Evolutionary conservation across 2,329 filamentous ascomycete genomes (phyloP), one percentile per base, ranked within the genome.

Genomic region (Botrytis sinoallii): DNA sequence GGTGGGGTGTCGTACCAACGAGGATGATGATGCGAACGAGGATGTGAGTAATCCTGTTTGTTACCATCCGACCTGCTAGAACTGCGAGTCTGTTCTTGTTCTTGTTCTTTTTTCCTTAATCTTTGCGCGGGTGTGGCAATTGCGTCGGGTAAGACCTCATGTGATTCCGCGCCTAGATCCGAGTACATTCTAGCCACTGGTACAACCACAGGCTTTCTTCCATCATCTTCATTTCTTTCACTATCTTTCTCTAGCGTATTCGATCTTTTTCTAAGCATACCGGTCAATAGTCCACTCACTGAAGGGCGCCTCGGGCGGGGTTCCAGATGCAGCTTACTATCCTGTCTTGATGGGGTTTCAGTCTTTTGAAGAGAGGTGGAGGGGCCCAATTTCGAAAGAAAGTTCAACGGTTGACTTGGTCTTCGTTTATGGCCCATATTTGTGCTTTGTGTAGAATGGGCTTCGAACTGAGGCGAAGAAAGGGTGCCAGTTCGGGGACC

Each of bases 161-260:
- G 35, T 5, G 63, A 60, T 68, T 46, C 25, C 14, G 40, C 72
- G 48, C 77, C 75, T 5, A 81, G 40, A 25, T 80, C 78, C 3
- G 77, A 76, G 64, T 80, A 79, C 35, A 77, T 80, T 68, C 76
- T 77, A 8, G 76, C 74, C 20, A 73, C 71, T 7, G 77, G 77
- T 22, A 78, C 20, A 35, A 69, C 25, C 29, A 44, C 16, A 20
- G 46, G 61, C 29, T 52, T 59, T 25, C 38, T 48, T 22, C 52
- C 52, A 35, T 60, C 25, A n/a, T 68, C 40, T 60, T 68, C 70
- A 68, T 52, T 42, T 29, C 52, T 72, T 25, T 68, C 44, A 18
- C 35, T 35, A 22, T 75, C 73, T 42, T 77, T 75, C 1, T 75
- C 77, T 10, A 73, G 74, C 40, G 76, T 76, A 66, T 78, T 75